A percentile compares a stretch with the other conserved stretches of the same genome.
phyloP scores from a whole-genome alignment of 208 protist species.

The Willaertia magna region DNA sequence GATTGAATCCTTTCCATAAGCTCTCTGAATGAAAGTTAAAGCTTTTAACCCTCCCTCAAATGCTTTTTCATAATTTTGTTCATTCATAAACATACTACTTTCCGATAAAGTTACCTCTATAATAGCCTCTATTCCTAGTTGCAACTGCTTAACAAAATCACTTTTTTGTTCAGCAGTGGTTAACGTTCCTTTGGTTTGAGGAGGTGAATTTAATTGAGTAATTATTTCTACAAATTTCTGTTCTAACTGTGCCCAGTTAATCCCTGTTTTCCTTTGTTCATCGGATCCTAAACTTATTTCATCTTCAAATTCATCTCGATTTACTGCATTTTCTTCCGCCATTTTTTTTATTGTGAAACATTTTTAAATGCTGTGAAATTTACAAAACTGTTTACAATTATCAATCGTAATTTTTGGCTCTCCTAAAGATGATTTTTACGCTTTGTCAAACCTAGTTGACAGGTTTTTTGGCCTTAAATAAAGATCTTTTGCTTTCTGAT shows the following conservation, averaged over 20 bases:
- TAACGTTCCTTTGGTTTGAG: neutral
- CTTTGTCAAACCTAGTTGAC: too few species aligned
- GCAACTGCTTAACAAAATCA: neutral
- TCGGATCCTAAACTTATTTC: too few species aligned
- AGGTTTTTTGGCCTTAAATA: too few species aligned
- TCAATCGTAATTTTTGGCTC: too few species aligned
- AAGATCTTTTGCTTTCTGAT: too few species aligned
- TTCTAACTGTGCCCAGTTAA: neutral
- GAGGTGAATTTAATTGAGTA: neutral
- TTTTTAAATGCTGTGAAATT: too few species aligned
- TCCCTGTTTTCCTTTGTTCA: too few species aligned
- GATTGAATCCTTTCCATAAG: neutral
- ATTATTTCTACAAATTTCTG: neutral
- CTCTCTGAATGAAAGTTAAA: neutral
- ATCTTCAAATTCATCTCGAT: too few species aligned
- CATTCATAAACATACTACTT: neutral
- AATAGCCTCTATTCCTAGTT: neutral
- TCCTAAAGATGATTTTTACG: too few species aligned
- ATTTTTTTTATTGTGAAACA: too few species aligned
- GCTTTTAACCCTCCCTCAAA: neutral
- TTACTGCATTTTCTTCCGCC: too few species aligned
- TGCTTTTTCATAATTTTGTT: neutral
- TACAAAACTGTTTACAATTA: too few species aligned
- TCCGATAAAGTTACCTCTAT: neutral
- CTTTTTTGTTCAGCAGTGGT: neutral